Base-by-base conservation (phyloP, 2,329 filamentous ascomycete species). In the Exophiala spinifera region DNA sequence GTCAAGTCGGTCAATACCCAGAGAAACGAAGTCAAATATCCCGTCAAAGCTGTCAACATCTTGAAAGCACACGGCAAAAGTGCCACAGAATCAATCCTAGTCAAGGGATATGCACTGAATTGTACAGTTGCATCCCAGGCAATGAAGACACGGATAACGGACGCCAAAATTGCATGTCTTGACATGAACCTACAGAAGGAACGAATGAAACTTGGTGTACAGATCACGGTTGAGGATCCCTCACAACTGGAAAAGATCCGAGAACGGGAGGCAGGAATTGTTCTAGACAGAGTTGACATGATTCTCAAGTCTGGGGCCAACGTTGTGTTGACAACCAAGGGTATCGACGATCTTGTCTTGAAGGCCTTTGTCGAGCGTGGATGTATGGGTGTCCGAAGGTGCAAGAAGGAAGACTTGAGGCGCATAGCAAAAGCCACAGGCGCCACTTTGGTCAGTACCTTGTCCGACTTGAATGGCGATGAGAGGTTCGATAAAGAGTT, bases 121-220 rank as follows among this genome's bases (percentile, higher is more conserved):
- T 99, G 94, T 80, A 99, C 94, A 34, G 91, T 99, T 55, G 94
- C 94, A 51, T 96, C 91, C 53, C 94, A 99, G 74, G 94, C 94
- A 43, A 99, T 99, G 94, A 90, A 85, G 66, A 99, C 94, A 25
- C 84, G 88, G 65, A 84, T 99, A 70, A 83, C 83, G 49, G 91
- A 97, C 73, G 94, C 94, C 63, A 97, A 95, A 79, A 99, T 99
- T 72, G 94, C 94, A 46, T 87, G 92, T 66, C 76, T 99, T 58
- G 94, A 99, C 71, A 97, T 99, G 84, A 99, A 99, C 75, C 74
- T 99, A 67, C 92, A 97, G 70, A 99, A 99, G 79, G 92, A 97
- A 79, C 84, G 92, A 65, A 97, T 99, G 94, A 97, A 99, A 82
- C 79, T 99, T 55, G 94, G 94, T 63, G 94, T 99, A 57, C 92